Evolutionary conservation across 1,284 basidiomycete species (phyloP).

Genomic region (Ganoderma resinaceum): DNA sequence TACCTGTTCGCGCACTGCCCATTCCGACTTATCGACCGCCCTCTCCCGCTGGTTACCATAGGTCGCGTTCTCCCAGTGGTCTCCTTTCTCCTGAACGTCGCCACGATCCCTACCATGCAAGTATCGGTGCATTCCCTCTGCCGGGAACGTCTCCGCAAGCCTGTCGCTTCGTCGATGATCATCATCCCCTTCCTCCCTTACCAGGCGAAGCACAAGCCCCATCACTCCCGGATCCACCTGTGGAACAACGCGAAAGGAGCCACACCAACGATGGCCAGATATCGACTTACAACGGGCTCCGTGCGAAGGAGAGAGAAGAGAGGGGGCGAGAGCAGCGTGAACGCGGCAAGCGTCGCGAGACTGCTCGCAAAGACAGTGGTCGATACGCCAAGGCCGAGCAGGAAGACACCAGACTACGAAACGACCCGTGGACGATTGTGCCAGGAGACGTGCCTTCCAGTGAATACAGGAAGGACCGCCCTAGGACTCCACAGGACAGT

Average conservation of each 20-base stretch:
- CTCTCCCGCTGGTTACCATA: slow-evolving; percentile 36
- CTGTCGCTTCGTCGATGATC: slow-evolving; percentile 30
- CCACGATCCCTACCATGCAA: slow-evolving; percentile 30
- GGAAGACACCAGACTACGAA: slow-evolving; percentile 32
- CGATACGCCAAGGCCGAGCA: slow-evolving; percentile 22
- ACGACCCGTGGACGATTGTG: slow-evolving; percentile 55
- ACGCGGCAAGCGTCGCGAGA: slow-evolving; percentile 21
- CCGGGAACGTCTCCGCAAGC: slow-evolving; percentile 32
- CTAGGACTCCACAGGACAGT: slow-evolving; percentile 43
- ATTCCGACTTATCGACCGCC: slow-evolving; percentile 43
- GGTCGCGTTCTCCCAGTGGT: slow-evolving; percentile 38
- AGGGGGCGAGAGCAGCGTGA: slow-evolving; percentile 30
- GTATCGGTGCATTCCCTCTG: slow-evolving; percentile 25
- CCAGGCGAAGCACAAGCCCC: slow-evolving; percentile 50
- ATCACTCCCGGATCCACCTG: slow-evolving; percentile 52
- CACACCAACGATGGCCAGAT: slow-evolving; percentile 46
- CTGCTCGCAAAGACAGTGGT: slow-evolving; percentile 19
- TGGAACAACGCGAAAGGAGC: slow-evolving; percentile 57
- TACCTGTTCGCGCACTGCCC: slow-evolving; percentile 34
- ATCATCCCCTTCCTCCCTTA: slow-evolving; percentile 35
- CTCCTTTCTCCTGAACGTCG: slow-evolving; percentile 56
- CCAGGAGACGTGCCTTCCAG: slow-evolving; percentile 40
- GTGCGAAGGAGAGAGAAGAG: slow-evolving; percentile 29
- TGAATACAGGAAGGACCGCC: slow-evolving; percentile 38
- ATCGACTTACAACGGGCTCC: slow-evolving; percentile 37